Evolutionary conservation across 345 rosid genomes (phyloP).

Genomic region (Bruguiera parviflora): DNA sequence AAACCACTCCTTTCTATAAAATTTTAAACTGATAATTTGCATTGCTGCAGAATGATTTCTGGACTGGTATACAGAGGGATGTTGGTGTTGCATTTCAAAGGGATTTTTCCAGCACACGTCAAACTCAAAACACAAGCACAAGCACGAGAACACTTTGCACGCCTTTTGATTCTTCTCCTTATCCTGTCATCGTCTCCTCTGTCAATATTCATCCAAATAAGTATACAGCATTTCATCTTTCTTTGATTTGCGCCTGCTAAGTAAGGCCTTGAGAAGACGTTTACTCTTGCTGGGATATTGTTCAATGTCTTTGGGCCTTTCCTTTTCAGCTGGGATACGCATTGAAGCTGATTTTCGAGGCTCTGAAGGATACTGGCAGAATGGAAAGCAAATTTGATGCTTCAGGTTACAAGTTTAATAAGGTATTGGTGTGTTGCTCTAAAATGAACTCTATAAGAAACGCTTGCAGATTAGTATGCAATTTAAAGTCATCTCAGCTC

Average conservation of each 20-base stretch:
- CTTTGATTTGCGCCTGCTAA: conserved; percentile 88
- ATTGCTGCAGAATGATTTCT: too few relatives aligned
- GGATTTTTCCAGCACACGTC: too few relatives aligned
- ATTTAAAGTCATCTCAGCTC: conserved; percentile 14
- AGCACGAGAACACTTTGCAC: not conserved
- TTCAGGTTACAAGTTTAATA: not conserved
- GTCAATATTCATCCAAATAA: conserved; percentile 82
- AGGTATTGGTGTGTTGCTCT: too few relatives aligned
- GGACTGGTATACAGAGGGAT: too few relatives aligned
- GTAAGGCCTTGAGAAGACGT: conserved; percentile 80
- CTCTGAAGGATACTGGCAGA: conserved; percentile 72
- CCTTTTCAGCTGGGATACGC: conserved; percentile 58
- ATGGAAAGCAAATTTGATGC: conserved; percentile 10
- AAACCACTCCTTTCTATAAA: too few relatives aligned
- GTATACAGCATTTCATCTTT: conserved; percentile 81
- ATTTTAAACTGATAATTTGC: too few relatives aligned
- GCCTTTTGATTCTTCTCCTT: not conserved
- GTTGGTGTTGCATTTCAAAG: too few relatives aligned
- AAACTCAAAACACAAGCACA: not conserved
- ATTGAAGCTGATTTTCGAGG: conserved; percentile 78
- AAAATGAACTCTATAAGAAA: not conserved
- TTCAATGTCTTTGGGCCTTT: conserved; percentile 47
- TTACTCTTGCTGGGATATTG: conserved; percentile 83
- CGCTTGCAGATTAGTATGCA: conserved; percentile 3
- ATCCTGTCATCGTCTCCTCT: not conserved